A percentile compares a stretch with the other conserved stretches of the same genome.
Conservation (phyloP, 805 yeast genomes). For the Saccharomycopsis sp. region DNA sequence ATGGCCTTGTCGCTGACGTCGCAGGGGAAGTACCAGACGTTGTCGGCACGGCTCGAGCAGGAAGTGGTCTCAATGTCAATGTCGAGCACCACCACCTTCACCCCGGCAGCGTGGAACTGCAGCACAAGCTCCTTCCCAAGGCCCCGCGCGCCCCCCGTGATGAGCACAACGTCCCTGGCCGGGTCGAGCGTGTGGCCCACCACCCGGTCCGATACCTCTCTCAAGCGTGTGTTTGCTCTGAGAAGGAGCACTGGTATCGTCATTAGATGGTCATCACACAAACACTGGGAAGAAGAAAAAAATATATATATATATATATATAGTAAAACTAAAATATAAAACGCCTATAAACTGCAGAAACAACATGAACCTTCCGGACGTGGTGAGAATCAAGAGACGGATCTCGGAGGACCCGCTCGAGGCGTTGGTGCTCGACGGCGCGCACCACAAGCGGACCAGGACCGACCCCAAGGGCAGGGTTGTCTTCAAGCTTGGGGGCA, state of each 20-base stretch:
- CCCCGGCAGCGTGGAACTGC: conserved; percentile 34
- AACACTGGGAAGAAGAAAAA: background rate
- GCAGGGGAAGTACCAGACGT: conserved; percentile 49
- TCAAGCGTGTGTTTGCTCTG: conserved; percentile 20
- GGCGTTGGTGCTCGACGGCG: conserved; percentile 39
- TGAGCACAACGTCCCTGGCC: conserved; percentile 48
- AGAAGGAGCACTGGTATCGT: conserved; percentile 14
- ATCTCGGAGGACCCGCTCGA: conserved; percentile 83
- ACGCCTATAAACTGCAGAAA: too few species aligned
- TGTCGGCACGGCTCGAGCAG: too few species aligned
- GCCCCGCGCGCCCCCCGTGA: conserved; percentile 84
- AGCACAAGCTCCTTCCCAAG: conserved; percentile 59
- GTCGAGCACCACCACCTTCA: conserved; percentile 46
- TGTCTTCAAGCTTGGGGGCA: background rate
- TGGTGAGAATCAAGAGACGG: conserved; percentile 78
- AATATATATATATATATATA: background rate
- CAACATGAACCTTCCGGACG: conserved; percentile 37
- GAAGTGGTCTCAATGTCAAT: conserved; percentile 7
- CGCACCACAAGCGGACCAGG: conserved; percentile 16
- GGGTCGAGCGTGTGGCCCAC: conserved; percentile 44
- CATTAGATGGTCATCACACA: conserved; percentile 8
- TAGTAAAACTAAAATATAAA: too few species aligned
- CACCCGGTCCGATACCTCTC: conserved; percentile 30
- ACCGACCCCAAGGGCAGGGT: background rate
- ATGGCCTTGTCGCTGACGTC: conserved; percentile 53